Conservation (phyloP, 106 monocot species). For the Dendrobium catenatum region DNA sequence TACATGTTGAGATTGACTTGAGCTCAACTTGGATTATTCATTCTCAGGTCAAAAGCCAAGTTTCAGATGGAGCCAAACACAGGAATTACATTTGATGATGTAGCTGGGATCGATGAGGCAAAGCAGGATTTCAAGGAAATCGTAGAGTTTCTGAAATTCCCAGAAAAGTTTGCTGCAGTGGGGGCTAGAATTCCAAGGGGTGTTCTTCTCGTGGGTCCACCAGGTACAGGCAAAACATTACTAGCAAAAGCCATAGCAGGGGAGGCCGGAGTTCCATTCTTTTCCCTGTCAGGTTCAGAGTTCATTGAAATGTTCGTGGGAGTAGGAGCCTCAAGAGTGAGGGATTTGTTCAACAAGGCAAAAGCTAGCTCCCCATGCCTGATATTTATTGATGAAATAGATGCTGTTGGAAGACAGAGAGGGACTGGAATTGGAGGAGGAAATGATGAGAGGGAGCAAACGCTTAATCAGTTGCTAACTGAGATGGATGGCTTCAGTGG, state of each 20-base stretch:
- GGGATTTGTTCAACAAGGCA: slow-evolving; percentile 74
- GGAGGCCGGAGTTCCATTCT: no score
- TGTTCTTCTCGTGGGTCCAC: no score
- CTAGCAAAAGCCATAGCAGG: no score
- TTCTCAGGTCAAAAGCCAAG: slow-evolving; percentile 58
- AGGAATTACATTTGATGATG: slow-evolving; percentile 71
- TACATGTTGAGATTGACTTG: neutral
- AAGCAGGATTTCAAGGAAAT: slow-evolving; percentile 75
- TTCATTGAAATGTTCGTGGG: slow-evolving; percentile 85
- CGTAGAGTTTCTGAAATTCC: slow-evolving; percentile 54
- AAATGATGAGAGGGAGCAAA: slow-evolving; percentile 84
- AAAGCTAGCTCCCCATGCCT: slow-evolving; percentile 63
- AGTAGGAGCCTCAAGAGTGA: slow-evolving; percentile 66
- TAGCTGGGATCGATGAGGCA: slow-evolving; percentile 74
- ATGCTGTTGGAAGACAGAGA: slow-evolving; percentile 59
- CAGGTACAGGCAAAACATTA: no score
- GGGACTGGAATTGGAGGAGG: slow-evolving; percentile 77
- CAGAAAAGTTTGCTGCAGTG: slow-evolving; percentile 35
- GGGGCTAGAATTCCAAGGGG: no score
- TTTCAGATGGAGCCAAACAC: slow-evolving; percentile 86
- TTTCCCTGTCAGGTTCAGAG: neutral
- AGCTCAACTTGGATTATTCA: slow-evolving; percentile 33
- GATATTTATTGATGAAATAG: slow-evolving; percentile 75
- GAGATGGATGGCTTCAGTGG: slow-evolving; percentile 83
- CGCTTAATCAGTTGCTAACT: slow-evolving; percentile 64